Conservation (phyloP, 306 rosid genomes). For the Senna tora region DNA sequence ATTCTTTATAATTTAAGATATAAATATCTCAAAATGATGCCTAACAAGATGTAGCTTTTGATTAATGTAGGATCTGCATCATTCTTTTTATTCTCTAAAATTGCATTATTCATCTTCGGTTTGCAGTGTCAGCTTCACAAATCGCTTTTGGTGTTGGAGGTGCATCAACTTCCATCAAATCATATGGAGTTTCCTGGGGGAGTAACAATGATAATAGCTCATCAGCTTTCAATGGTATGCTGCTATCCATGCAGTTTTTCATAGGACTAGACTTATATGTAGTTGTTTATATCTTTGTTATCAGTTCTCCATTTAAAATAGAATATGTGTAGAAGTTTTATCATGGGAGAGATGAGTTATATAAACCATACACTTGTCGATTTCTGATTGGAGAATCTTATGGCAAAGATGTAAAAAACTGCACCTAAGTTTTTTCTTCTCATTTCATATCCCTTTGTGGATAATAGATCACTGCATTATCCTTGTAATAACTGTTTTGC, state of each 20-base stretch:
- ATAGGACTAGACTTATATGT: too few relatives aligned
- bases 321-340: too few relatives aligned
- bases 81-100: constrained; percentile 25
- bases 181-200: constrained; percentile 45
- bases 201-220: constrained; percentile 10
- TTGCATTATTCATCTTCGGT: constrained; percentile 25
- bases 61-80: constrained; percentile 1
- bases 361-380: too few relatives aligned
- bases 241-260: constrained; percentile 18
- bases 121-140: constrained; percentile 64
- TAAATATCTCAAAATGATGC: constrained; percentile 13
- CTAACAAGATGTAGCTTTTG: neutral
- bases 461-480: constrained; percentile 34
- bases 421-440: too few relatives aligned
- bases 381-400: too few relatives aligned
- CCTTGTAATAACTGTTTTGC: constrained; percentile 31
- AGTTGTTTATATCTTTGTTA: too few relatives aligned
- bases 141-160: constrained; percentile 83
- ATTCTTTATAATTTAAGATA: neutral
- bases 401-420: too few relatives aligned
- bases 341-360: too few relatives aligned
- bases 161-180: constrained; percentile 48
- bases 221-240: constrained; percentile 49
- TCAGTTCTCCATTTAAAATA: too few relatives aligned
- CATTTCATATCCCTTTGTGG: neutral